Evolutionary conservation across 495 filamentous ascomycete species (phyloP), one percentile per base, ranked within the genome.

Genomic region (Penicillium silybi): DNA sequence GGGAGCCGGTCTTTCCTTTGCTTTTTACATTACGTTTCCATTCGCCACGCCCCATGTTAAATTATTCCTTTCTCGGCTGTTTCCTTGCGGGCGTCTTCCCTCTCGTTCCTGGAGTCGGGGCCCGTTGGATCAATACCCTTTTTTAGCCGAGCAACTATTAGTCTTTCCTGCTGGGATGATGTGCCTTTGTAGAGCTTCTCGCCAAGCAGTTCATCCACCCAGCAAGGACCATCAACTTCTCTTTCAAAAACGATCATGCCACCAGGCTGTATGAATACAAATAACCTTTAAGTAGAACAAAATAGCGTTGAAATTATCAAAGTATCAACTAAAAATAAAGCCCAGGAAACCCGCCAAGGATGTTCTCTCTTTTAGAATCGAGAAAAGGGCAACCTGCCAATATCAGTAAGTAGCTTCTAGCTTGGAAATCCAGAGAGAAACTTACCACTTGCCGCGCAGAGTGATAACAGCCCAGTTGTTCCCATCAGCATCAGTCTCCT

Each of bases 391-490:
- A 87, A 60, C 84, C 84, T 86, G 44, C 22, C 26, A 48, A 65
- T 26, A 59, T 61, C 18, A 41, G 50, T 62, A 25, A 52, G 35
- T 38, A 39, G 16, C 18, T 19, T 39, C 16, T 7, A 39, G 2
- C 2, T 17, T 39, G 37, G 4, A 8, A 6, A 4, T 17, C 37
- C 7, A 9, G 3, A 3, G 17, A 26, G 38, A 41, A 18, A 63
- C 70, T 53, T 34, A 95, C 93, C 93, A 98, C 78, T 98, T 98
- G 18, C 93, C 93, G 54, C 89, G 78, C 42, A 97, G 61, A 4
- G 90, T 95, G 67, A 98, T 98, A 44, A 91, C 83, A 15, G 86
- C 93, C 92, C 92, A 95, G 37, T 77, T 75, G 55, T 80, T 84
- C 16, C 91, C 92, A 61, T 88, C 79, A 48, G 83, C 79, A 72